Base-by-base conservation (phyloP, 1,139 yeast genomes). In the Sugiyamaella novakii region DNA sequence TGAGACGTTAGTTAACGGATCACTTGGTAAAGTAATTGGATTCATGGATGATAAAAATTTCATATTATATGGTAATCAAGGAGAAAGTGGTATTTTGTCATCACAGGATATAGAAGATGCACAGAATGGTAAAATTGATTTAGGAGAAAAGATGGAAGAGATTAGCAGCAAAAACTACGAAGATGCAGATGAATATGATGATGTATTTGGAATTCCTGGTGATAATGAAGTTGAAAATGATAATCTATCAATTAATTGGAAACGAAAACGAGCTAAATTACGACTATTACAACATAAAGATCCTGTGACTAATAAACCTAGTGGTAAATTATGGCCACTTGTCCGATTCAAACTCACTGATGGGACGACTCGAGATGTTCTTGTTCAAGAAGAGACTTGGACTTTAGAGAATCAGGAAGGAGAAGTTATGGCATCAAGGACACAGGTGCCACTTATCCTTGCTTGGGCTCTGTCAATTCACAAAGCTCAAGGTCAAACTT, bases 401-500 rank as follows among this genome's bases (percentile, higher is more conserved):
- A 74, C 76, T 1, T 72, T 87, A 24, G 85, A 81, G 52, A 84
- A 81, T 61, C 80, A 79, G 47, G 69, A 73, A 35, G 83, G 81
- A 22, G 70, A 67, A 28, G 75, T 79, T 2, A 57, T 78, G 42
- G 84, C 77, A 2, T 69, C 80, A 12, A 73, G 95, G 55, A 69
- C 72, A 0, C 72, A 66, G 40, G 63, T 92, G 2, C 99, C 99
- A 0, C 70, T 92, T 46, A 84, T 89, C 59, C 71, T 91, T 14
- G 96, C 98, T 0, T 92, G 98, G 97, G 91, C 98, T 0, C 69
- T 92, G 36, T 88, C 97, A 0, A 91, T 92, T 44, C 99, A 92
- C 65, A 92, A 92, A 68, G 84, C 97, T 0, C 98, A 92, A 65
- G 98, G 98, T 2, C 98, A 94, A 65, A 91, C 98, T 0, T 70